phyloP scores from a whole-genome alignment of 2,329 filamentous ascomycete genomes.

The Cladosporium sp. region DNA sequence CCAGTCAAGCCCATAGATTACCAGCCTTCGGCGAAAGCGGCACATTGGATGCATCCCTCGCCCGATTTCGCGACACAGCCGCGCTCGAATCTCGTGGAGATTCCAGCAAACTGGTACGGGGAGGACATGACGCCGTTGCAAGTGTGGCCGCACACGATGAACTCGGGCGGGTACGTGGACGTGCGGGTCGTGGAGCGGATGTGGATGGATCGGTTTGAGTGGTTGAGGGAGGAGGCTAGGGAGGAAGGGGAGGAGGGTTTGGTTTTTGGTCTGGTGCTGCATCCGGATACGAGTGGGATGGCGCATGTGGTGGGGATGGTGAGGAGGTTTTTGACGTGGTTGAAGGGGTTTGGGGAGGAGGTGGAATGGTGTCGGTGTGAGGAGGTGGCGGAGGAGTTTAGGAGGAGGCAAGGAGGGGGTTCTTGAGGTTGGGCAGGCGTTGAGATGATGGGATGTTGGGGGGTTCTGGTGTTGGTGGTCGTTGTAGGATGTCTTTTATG shows the following conservation, averaged over 20 bases:
- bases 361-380: constrained; percentile 46
- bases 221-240: constrained; percentile 40
- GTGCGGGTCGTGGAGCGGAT: constrained; percentile 55
- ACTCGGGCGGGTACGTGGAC: constrained; percentile 57
- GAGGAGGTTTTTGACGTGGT: constrained; percentile 48
- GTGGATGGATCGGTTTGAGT: constrained; percentile 59
- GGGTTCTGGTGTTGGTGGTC: too few relatives aligned
- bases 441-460: too few relatives aligned
- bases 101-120: constrained; percentile 49
- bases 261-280: constrained; percentile 51
- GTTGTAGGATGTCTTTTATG: too few relatives aligned
- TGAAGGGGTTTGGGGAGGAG: constrained; percentile 42
- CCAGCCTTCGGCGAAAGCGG: constrained; percentile 33
- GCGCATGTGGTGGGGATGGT: constrained; percentile 58
- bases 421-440: not conserved
- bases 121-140: constrained; percentile 51
- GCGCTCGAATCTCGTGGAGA: constrained; percentile 38
- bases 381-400: constrained; percentile 38
- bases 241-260: constrained; percentile 33
- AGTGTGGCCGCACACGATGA: constrained; percentile 44
- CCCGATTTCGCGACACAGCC: constrained; percentile 30
- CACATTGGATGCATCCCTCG: constrained; percentile 44
- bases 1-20: constrained; percentile 41
- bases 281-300: constrained; percentile 58
- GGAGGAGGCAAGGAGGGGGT: not conserved